A percentile compares a stretch with the other conserved stretches of the same genome.
phyloP scores from a whole-genome alignment of 73 alveolate species.

The Tetrahymena thermophila region DNA sequence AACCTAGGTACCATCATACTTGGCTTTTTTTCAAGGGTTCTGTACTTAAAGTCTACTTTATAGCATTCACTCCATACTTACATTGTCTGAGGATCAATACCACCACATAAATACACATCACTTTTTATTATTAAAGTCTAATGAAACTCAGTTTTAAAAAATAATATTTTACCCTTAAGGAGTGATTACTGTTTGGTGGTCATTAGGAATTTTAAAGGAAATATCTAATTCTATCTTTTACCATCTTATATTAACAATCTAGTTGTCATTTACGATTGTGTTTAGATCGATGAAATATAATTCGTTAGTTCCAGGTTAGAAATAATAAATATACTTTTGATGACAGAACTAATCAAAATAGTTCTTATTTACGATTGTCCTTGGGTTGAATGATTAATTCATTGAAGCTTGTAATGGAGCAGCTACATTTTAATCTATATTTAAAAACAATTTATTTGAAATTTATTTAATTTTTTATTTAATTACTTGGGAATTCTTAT shows the following conservation, averaged over 20 bases:
- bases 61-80: neutral
- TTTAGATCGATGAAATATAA: neutral
- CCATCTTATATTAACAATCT: neutral
- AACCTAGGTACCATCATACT: neutral
- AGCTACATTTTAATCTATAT: neutral
- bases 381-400: neutral
- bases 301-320: neutral
- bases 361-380: neutral
- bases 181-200: neutral
- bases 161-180: neutral
- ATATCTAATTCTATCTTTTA: neutral
- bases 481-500: neutral
- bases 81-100: neutral
- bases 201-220: neutral
- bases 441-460: neutral
- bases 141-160: neutral
- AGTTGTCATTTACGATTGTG: neutral
- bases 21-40: neutral
- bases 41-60: neutral
- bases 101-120: neutral
- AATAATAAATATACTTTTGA: neutral
- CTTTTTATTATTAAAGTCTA: neutral
- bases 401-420: neutral
- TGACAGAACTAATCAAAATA: neutral
- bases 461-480: neutral